Conservation (phyloP, 179 eudicot genomes). For the Beta macrorhiza region DNA sequence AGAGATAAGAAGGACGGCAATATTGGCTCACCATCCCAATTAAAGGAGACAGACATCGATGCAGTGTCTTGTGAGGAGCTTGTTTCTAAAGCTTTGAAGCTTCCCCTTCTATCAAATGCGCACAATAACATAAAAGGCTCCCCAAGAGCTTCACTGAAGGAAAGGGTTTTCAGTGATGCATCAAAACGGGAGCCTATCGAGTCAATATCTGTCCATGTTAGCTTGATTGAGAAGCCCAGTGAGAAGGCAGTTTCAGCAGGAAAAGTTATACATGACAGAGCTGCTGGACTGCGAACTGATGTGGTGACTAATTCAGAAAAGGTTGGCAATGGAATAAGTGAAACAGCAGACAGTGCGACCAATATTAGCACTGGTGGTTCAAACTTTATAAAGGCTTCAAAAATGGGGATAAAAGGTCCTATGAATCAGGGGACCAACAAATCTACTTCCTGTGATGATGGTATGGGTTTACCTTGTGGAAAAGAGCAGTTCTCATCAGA, state of each 20-base stretch:
- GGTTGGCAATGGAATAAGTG: slow-evolving; percentile 28
- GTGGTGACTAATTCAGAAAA: slow-evolving; percentile 27
- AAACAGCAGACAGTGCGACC: slow-evolving; percentile 27
- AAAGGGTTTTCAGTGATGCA: slow-evolving; percentile 30
- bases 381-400: slow-evolving; percentile 34
- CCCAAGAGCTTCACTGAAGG: slow-evolving; percentile 31
- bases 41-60: slow-evolving; percentile 49
- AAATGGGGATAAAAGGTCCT: slow-evolving; percentile 30
- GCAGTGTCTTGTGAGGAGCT: slow-evolving; percentile 57
- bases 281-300: slow-evolving; percentile 30
- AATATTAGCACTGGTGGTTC: slow-evolving; percentile 31
- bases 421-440: slow-evolving; percentile 33
- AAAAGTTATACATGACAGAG: slow-evolving; percentile 27
- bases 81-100: slow-evolving; percentile 66
- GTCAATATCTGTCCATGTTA: slow-evolving; percentile 28
- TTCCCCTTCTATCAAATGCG: slow-evolving; percentile 65
- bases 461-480: slow-evolving; percentile 29
- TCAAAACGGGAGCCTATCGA: slow-evolving; percentile 36
- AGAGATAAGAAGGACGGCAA: slow-evolving; percentile 23
- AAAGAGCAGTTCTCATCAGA: slow-evolving; percentile 44
- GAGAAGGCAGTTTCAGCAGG: slow-evolving; percentile 38
- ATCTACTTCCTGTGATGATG: slow-evolving; percentile 37
- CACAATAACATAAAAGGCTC: slow-evolving; percentile 27
- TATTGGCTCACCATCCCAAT: slow-evolving; percentile 21
- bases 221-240: slow-evolving; percentile 40